phyloP scores from a whole-genome alignment of 352 stramenopile species.

The Pythium grandisporangium region DNA sequence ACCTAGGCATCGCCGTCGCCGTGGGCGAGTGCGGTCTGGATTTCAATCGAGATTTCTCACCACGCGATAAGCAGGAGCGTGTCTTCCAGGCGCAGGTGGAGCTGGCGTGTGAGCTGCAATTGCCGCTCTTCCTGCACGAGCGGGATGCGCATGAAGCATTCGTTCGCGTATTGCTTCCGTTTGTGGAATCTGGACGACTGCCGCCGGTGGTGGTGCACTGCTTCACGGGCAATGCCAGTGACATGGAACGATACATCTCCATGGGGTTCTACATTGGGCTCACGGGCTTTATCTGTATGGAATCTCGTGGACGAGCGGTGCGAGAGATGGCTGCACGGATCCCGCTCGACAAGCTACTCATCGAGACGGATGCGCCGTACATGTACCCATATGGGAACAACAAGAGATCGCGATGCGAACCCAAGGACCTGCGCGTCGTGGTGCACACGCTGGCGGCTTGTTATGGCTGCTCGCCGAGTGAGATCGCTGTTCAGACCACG shows the following conservation, averaged over 20 bases:
- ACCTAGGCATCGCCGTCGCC: constrained; percentile 68
- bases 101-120: constrained; percentile 60
- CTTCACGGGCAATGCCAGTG: constrained; percentile 47
- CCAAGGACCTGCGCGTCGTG: constrained; percentile 49
- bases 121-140: constrained; percentile 94
- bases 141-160: constrained; percentile 51
- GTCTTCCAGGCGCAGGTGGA: constrained; percentile 88
- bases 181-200: constrained; percentile 24
- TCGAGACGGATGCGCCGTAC: constrained; percentile 72
- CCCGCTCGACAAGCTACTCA: constrained; percentile 46
- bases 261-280: constrained; percentile 70
- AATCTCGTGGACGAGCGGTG: constrained; percentile 32
- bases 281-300: constrained; percentile 67
- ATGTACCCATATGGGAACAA: constrained; percentile 57
- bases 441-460: constrained; percentile 48
- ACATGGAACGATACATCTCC: constrained; percentile 40
- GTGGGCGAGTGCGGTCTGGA: constrained; percentile 95
- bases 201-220: constrained; percentile 62
- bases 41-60: constrained; percentile 94
- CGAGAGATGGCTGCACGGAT: constrained; percentile 29
- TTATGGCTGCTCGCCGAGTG: constrained; percentile 21
- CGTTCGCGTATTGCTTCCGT: constrained; percentile 36
- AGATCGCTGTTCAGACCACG: constrained; percentile 33
- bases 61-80: constrained; percentile 80
- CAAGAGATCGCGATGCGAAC: constrained; percentile 35